Base-by-base conservation (phyloP, 805 yeast genomes). In the Saturnispora silvae region DNA sequence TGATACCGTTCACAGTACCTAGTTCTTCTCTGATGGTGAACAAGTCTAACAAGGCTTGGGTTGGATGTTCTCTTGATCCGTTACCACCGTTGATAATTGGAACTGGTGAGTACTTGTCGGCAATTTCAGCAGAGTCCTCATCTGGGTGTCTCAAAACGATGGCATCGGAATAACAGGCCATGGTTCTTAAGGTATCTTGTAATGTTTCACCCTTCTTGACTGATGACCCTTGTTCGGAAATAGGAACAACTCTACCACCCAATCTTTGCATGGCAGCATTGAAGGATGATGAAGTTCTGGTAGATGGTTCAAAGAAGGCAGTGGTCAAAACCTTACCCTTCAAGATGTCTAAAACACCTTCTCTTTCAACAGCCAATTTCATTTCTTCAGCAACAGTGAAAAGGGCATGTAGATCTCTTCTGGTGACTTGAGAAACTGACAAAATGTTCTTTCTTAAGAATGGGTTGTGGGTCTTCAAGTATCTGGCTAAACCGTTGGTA, bases 231-330 rank as follows among this genome's bases (percentile, higher is more conserved):
- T 73, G 76, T 43, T 92, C 81, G 45, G 82, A 71, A 46, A 92
- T 81, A 38, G 94, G 73, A 48, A 94, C 82, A 49, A 86, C 95
- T 63, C 95, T 77, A 57, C 99, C 99, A 60, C 99, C 99, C 52
- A 92, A 71, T 67, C 99, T 82, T 70, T 92, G 97, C 98, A 92
- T 92, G 43, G 99, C 99, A 51, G 96, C 96, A 60, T 92, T 95
- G 59, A 94, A 94, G 1, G 97, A 92, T 17, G 96, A 77, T 15
- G 94, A 76, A 24, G 99, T 92, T 65, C 99, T 76, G 28, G 99
- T 94, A 5, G 96, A 85, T 49, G 99, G 98, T 67, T 92, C 99
- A 61, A 86, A 92, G 69, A 92, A 92, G 68, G 92, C 79, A 9
- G 97, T 94, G 33, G 96, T 84, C 53, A 92, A 69, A 39, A 92